Conservation (phyloP, 192 early-diverging fungal species). For the Spizellomyces punctatus region DNA sequence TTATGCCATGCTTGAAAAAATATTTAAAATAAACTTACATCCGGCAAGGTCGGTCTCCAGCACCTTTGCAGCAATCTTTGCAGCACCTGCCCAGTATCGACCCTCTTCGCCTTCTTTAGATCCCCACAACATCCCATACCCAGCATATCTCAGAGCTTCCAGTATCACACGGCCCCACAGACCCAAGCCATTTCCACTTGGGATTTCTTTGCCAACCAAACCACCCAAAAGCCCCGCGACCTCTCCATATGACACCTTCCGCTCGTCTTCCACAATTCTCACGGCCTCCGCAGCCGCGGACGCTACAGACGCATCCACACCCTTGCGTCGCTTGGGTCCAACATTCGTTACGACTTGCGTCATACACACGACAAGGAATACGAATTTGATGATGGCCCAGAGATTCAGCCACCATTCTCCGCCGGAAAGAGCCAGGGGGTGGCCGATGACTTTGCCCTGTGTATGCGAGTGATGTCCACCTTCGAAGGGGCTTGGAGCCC, state of each 20-base stretch:
- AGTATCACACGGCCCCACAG: background rate
- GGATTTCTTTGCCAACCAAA: background rate
- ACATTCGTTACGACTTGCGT: background rate
- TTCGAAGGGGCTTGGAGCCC: slow-evolving; percentile 41
- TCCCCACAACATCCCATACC: background rate
- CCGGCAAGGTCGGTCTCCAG: background rate
- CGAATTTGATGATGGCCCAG: slow-evolving; percentile 11
- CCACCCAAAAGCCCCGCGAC: background rate
- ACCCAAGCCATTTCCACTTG: background rate
- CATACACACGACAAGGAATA: slow-evolving; percentile 18
- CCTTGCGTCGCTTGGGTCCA: slow-evolving; percentile 1
- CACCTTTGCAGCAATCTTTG: background rate
- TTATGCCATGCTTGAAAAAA: too few relatives aligned
- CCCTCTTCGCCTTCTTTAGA: background rate
- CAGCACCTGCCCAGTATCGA: background rate
- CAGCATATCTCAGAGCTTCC: background rate
- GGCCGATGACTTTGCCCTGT: slow-evolving; percentile 22
- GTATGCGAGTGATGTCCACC: slow-evolving; percentile 30
- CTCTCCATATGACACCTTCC: background rate
- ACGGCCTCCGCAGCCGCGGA: background rate
- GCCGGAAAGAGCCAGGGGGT: slow-evolving; percentile 5
- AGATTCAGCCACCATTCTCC: background rate
- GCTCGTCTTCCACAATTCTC: background rate
- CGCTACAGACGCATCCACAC: background rate
- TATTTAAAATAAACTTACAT: too few relatives aligned